Evolutionary conservation across 1,139 yeast genomes (phyloP), one percentile per base, ranked within the genome.

Genomic region (Pichia sp.): DNA sequence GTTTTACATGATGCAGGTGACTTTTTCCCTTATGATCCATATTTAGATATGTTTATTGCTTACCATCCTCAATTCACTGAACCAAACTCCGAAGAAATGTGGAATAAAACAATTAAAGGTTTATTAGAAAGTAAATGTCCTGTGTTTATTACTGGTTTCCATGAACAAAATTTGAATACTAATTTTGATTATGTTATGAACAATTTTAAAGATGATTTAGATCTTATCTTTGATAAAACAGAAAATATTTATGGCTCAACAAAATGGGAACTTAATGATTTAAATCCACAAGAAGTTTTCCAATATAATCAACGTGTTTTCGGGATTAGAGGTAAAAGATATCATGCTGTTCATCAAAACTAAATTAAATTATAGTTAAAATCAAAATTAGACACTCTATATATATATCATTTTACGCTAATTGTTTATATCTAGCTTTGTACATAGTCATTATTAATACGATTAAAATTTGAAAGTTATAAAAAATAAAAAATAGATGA

Each of bases 1-100:
- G 93, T 87, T 49, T 76, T 87, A 54, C 96, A 93, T 69, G 89
- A 89, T 61, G 84, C 87, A 54, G 95, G 93, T 62, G 97, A 91
- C 70, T 85, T 93, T 67, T 89, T 90, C 83, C 99, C 99, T 18
- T 93, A 91, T 68, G 99, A 93, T 69, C 99, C 99, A 43, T 93
- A 91, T 69, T 78, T 88, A 67, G 99, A 93, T 68, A 81, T 83
- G 31, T 93, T 93, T 72, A 90, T 89, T 76, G 74, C 88, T 51
- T 93, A 91, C 85, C 98, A 93, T 68, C 98, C 99, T 2, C 96
- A 96, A 45, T 80, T 90, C 68, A 85, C 89, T 30, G 87, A 95
- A 22, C 87, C 89, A 14, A 96, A 89, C 65, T 80, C 87, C 47
- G 76, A 80, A 67, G 83, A 80, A 50, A 81, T 83, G 64, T 90